These are phyloP conservation scores for Lentinula aciculospora DNA, from an alignment of 768 basidiomycete species.

Conservation along the genomic window DNA sequence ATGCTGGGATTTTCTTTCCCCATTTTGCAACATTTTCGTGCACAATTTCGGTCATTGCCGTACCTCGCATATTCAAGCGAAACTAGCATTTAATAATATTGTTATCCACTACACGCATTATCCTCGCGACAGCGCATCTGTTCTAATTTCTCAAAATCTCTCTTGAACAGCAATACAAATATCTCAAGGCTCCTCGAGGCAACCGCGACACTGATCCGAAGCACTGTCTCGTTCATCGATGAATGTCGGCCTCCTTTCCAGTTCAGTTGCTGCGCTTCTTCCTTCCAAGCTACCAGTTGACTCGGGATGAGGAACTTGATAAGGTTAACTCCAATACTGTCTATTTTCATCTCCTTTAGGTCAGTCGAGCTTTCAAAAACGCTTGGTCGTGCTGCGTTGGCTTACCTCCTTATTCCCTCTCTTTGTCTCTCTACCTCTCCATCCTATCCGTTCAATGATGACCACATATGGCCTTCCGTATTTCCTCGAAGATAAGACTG, in stretches of 20 bases:
- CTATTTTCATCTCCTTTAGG: neutral
- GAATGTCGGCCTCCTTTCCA: neutral
- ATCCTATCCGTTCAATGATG: conserved; percentile 17
- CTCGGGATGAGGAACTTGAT: conserved; percentile 3
- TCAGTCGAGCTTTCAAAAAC: neutral
- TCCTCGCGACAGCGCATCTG: neutral
- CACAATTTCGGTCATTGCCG: neutral
- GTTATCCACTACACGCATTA: neutral
- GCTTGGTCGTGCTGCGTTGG: neutral
- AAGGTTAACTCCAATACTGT: neutral
- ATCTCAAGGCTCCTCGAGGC: neutral
- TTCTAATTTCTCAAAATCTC: neutral
- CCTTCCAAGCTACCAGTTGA: neutral
- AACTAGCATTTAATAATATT: too few relatives aligned
- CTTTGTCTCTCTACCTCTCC: neutral
- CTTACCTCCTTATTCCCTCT: neutral
- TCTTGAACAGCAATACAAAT: neutral
- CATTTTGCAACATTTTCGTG: neutral
- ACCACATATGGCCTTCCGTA: conserved; percentile 51
- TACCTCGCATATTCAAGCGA: neutral
- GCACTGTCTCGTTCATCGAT: neutral
- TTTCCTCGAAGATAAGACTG: conserved; percentile 62
- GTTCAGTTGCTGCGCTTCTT: neutral
- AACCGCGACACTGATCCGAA: neutral
- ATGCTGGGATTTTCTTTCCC: neutral